Conservation (phyloP, 169 alveolate genomes). For the Cryptosporidium tyzzeri region DNA sequence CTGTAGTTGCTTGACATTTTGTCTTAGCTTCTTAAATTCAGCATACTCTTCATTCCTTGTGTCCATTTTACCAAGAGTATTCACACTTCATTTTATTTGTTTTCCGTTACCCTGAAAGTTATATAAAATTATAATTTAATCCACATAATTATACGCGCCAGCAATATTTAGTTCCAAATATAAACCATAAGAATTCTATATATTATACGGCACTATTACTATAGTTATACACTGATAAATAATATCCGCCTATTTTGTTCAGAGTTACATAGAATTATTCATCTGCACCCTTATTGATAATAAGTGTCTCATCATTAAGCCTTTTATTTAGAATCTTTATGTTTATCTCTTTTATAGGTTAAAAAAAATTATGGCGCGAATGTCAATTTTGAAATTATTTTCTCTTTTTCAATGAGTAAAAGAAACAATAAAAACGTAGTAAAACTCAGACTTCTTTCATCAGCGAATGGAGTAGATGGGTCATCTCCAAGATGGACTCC, state of each 20-base stretch:
- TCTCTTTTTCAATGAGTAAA: conserved; percentile 14
- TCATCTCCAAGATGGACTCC: conserved; percentile 12
- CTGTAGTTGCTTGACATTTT: conserved; percentile 60
- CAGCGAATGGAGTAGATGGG: neutral
- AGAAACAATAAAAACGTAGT: conserved; percentile 32
- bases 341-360: neutral
- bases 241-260: neutral
- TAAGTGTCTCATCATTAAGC: too few species aligned
- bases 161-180: conserved; percentile 9
- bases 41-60: conserved; percentile 54
- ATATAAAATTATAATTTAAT: conserved; percentile 11
- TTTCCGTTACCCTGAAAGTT: conserved; percentile 34
- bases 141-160: conserved; percentile 41
- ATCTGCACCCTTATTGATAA: neutral
- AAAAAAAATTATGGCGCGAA: conserved; percentile 8
- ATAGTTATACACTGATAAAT: neutral
- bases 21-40: conserved; percentile 59
- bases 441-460: conserved; percentile 15
- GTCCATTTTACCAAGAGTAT: conserved; percentile 50
- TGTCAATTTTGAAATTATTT: conserved; percentile 32
- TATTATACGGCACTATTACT: neutral
- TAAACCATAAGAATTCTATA: neutral
- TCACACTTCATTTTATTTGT: neutral
- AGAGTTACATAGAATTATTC: neutral
- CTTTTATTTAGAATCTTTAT: neutral